A percentile compares a stretch with the other conserved stretches of the same genome.
These are phyloP conservation scores for Bolboschoenus planiculmis DNA, from an alignment of 176 grass and related monocot species.

Conservation along the genomic window DNA sequence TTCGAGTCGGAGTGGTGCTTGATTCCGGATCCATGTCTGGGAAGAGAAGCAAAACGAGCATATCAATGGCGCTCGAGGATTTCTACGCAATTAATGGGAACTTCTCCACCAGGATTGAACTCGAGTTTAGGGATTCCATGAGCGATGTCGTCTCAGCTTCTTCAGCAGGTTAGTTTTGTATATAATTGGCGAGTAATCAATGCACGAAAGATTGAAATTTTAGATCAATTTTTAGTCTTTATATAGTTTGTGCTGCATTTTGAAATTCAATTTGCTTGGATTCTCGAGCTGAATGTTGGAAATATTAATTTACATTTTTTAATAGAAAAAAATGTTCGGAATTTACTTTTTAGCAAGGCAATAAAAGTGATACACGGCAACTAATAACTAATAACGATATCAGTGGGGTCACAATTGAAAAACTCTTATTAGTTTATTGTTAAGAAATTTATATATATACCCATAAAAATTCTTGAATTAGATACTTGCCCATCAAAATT, in stretches of 20 bases:
- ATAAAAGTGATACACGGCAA: not conserved
- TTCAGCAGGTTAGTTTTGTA: constrained; percentile 44
- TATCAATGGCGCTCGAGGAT: constrained; percentile 53
- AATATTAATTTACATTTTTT: not conserved
- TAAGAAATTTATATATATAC: no score
- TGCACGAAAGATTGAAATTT: not conserved
- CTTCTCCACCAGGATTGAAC: constrained; percentile 28
- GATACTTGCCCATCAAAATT: no score
- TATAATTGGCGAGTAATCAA: not conserved
- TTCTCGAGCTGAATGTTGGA: not conserved
- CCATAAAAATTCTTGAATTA: no score
- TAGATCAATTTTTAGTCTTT: not conserved
- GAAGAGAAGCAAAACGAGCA: constrained; percentile 23
- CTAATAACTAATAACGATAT: not conserved
- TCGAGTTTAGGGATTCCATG: constrained; percentile 35
- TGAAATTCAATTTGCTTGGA: not conserved
- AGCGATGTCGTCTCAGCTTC: constrained; percentile 26
- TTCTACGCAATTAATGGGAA: constrained; percentile 31
- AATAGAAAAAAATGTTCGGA: not conserved
- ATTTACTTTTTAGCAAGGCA: not conserved
- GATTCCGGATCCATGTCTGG: not conserved
- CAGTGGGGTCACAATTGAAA: no score
- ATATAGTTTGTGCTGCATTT: not conserved
- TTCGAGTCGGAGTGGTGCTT: constrained; percentile 48
- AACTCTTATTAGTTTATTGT: no score